A percentile compares a stretch with the other conserved stretches of the same genome.
Conservation (phyloP, 2,329 filamentous ascomycete species). For the Fusarium fujikuroi region DNA sequence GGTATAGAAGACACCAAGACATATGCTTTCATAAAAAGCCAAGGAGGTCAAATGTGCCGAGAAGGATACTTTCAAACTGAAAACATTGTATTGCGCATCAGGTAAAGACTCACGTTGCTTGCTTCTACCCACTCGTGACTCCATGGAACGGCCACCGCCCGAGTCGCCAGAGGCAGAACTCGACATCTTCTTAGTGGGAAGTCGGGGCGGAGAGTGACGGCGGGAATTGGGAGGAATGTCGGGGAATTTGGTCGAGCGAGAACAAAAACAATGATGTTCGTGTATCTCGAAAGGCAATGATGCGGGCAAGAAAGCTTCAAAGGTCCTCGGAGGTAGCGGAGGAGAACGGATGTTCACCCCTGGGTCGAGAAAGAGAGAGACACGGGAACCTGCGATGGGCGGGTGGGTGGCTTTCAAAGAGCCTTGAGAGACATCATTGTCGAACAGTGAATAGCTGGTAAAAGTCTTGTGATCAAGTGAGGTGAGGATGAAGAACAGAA, state of each 20-base stretch:
- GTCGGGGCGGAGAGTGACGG: constrained; percentile 29
- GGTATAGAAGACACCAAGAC: constrained; percentile 4
- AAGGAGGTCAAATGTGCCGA: not conserved
- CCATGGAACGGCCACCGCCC: constrained; percentile 65
- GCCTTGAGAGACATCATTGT: constrained; percentile 44
- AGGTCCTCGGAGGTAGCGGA: constrained; percentile 36
- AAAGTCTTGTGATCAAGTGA: constrained; percentile 4
- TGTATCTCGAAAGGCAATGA: constrained; percentile 23
- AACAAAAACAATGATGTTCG: constrained; percentile 23
- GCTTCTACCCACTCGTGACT: constrained; percentile 79
- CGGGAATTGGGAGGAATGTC: constrained; percentile 33
- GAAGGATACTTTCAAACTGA: not conserved
- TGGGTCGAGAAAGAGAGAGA: constrained; percentile 39
- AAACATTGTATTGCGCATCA: constrained; percentile 11
- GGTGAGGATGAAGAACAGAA: constrained; percentile 20
- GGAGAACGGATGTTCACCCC: constrained; percentile 39
- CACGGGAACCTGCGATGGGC: constrained; percentile 40
- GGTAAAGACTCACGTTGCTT: constrained; percentile 78
- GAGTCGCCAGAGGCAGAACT: constrained; percentile 51
- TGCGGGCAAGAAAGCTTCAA: constrained; percentile 26
- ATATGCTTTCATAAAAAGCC: not conserved
- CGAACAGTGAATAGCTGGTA: constrained; percentile 19
- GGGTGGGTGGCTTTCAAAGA: constrained; percentile 40
- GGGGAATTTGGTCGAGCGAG: constrained; percentile 19
- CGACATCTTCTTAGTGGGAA: constrained; percentile 48